Evolutionary conservation across 352 stramenopile species (phyloP).

Genomic region (Pythium rhizo-oryzae): DNA sequence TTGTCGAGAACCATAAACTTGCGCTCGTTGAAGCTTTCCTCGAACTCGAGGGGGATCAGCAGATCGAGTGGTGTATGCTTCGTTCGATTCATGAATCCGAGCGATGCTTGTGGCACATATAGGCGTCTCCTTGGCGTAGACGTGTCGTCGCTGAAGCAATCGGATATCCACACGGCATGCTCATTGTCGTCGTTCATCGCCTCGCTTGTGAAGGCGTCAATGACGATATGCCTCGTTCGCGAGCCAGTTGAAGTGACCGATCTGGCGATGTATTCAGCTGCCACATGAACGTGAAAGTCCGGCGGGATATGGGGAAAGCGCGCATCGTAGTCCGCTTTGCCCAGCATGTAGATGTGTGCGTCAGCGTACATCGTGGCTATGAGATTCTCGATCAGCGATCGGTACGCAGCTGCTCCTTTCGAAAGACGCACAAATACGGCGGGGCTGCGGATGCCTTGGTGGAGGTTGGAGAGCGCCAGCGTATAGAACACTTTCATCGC

Average conservation of each 20-base stretch:
- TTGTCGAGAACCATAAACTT: background rate
- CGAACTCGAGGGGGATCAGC: background rate
- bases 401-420: background rate
- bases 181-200: background rate
- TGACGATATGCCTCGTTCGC: background rate
- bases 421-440: background rate
- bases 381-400: background rate
- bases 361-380: slow-evolving; percentile 3
- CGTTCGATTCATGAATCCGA: background rate
- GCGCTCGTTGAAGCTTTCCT: background rate
- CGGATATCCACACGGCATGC: background rate
- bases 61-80: background rate
- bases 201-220: background rate
- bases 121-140: background rate
- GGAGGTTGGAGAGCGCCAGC: background rate
- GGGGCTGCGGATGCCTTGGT: background rate
- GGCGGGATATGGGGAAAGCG: background rate
- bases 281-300: background rate
- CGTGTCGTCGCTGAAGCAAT: background rate
- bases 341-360: background rate
- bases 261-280: background rate
- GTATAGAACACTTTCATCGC: background rate
- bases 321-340: background rate
- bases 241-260: background rate
- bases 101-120: background rate